A percentile compares a stretch with the other conserved stretches of the same genome.
Evolutionary conservation across 805 yeast genomes (phyloP).

Genomic region (Cyberlindnera meyerae): DNA sequence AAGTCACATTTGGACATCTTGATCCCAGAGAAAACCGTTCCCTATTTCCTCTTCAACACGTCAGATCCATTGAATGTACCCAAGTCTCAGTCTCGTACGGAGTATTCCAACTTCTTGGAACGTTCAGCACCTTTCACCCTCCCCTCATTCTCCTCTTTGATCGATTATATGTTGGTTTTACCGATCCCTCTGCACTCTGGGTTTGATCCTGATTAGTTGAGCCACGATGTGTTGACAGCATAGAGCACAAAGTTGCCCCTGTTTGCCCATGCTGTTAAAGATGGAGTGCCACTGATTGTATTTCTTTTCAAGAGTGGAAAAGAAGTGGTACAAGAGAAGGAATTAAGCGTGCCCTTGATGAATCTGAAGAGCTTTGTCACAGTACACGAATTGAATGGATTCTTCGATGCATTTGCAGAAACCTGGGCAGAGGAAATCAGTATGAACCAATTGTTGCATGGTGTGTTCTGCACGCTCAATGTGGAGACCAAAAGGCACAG

Average conservation of each 20-base stretch:
- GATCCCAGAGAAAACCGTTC: slow-evolving; percentile 32
- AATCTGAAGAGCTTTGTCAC: slow-evolving; percentile 6
- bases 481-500: slow-evolving; percentile 22
- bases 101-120: slow-evolving; percentile 27
- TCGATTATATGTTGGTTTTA: slow-evolving; percentile 35
- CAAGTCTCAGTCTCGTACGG: slow-evolving; percentile 10
- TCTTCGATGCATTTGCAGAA: slow-evolving; percentile 39
- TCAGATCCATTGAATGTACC: slow-evolving; percentile 18
- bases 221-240: slow-evolving; percentile 10
- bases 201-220: slow-evolving; percentile 16
- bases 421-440: slow-evolving; percentile 34
- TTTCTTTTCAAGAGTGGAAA: slow-evolving; percentile 31
- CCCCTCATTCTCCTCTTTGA: slow-evolving; percentile 31
- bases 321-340: slow-evolving; percentile 7
- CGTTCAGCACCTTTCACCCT: slow-evolving; percentile 36
- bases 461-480: slow-evolving; percentile 40
- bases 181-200: slow-evolving; percentile 26
- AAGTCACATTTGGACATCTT: slow-evolving; percentile 17
- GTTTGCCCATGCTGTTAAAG: slow-evolving; percentile 25
- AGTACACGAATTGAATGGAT: slow-evolving; percentile 13
- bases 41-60: slow-evolving; percentile 37
- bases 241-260: slow-evolving; percentile 21
- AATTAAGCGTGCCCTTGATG: slow-evolving; percentile 14
- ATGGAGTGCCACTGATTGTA: slow-evolving; percentile 33
- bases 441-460: slow-evolving; percentile 33